phyloP scores from a whole-genome alignment of 179 eudicot species.

The Nepenthes alata region DNA sequence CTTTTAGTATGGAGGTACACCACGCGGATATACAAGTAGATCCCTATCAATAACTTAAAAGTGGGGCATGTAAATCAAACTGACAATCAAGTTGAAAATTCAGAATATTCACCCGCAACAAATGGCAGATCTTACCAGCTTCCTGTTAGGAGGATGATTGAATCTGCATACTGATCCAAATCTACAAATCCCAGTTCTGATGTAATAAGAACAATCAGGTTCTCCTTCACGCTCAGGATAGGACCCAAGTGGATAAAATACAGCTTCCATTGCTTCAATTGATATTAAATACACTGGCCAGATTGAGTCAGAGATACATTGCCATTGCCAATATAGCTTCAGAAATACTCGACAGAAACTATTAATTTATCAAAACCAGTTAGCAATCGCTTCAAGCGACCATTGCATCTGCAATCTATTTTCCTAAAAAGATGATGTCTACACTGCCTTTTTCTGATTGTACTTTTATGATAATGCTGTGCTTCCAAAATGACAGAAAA shows the following conservation, averaged over 20 bases:
- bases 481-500: too few species aligned
- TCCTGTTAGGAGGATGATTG: slow-evolving; percentile 84
- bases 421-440: background rate
- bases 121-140: slow-evolving; percentile 38
- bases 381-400: too few species aligned
- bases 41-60: too few species aligned
- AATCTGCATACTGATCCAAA: slow-evolving; percentile 79
- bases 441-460: background rate
- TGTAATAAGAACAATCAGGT: slow-evolving; percentile 89
- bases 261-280: slow-evolving; percentile 56
- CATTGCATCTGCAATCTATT: too few species aligned
- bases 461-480: background rate
- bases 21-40: too few species aligned
- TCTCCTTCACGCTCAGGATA: slow-evolving; percentile 96
- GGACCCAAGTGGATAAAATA: slow-evolving; percentile 56
- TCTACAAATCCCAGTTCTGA: slow-evolving; percentile 95
- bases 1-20: too few species aligned
- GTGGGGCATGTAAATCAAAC: too few species aligned
- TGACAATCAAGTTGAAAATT: too few species aligned
- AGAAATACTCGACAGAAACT: background rate
- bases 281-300: slow-evolving; percentile 71
- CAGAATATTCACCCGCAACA: background rate
- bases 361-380: background rate
- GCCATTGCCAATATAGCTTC: background rate
- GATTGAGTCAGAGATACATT: slow-evolving; percentile 42